These are phyloP conservation scores for Pittosporum tobira DNA, from an alignment of 129 eudicot genomes.

Conservation along the genomic window DNA sequence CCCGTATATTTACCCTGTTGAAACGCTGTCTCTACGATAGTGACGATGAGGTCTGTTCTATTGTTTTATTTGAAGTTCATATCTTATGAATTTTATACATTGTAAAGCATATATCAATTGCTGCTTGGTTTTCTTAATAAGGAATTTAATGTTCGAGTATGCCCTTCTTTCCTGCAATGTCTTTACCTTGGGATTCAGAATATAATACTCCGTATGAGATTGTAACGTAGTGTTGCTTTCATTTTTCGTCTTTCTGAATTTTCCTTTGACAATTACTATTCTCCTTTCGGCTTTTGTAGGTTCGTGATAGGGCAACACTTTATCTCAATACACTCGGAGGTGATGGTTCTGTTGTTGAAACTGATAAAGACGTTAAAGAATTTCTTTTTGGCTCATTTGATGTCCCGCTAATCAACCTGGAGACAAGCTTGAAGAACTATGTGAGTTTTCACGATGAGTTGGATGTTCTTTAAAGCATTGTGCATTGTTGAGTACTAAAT, in stretches of 20 bases:
- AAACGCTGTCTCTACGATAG: conserved; percentile 84
- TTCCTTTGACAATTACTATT: background rate
- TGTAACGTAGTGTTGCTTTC: background rate
- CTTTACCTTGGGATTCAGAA: background rate
- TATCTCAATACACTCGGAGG: conserved; percentile 84
- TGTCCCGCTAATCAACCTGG: conserved; percentile 70
- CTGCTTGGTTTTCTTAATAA: background rate
- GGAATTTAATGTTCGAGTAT: background rate
- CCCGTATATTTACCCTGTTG: conserved; percentile 70
- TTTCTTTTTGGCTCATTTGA: conserved; percentile 79
- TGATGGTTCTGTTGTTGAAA: conserved; percentile 82
- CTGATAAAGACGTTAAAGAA: conserved; percentile 73
- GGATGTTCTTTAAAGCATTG: background rate
- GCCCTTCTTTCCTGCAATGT: background rate
- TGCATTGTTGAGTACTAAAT: background rate
- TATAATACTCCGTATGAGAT: too few relatives aligned
- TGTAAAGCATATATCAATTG: background rate
- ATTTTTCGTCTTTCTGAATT: conserved; percentile 12
- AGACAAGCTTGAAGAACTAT: conserved; percentile 75
- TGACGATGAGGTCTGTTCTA: conserved; percentile 83
- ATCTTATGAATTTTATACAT: background rate
- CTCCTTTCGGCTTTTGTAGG: conserved; percentile 37
- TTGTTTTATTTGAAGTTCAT: conserved; percentile 2
- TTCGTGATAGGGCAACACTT: conserved; percentile 92
- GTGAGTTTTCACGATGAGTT: conserved; percentile 30